Evolutionary conservation across 768 basidiomycete genomes (phyloP).

Genomic region (Psilocybe azurescens): DNA sequence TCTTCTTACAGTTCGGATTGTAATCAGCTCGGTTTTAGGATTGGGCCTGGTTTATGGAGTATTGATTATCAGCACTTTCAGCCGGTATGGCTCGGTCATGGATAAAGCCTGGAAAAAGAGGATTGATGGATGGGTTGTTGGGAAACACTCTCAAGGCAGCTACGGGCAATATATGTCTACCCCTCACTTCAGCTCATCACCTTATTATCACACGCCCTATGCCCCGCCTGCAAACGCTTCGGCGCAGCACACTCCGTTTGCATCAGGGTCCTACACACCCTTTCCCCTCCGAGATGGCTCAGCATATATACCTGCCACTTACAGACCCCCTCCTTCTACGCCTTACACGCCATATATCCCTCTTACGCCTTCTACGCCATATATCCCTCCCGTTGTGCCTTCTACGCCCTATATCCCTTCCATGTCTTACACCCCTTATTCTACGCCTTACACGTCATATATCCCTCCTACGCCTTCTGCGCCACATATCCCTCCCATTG

Average conservation of each 20-base stretch:
- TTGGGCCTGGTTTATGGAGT: slow-evolving; percentile 58
- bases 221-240: neutral
- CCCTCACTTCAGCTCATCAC: neutral
- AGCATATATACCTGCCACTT: neutral
- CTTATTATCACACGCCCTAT: neutral
- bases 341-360: neutral
- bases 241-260: neutral
- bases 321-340: neutral
- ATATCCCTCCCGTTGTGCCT: too few species aligned
- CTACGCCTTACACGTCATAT: neutral
- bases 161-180: neutral
- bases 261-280: neutral
- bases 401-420: neutral
- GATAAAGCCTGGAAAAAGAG: slow-evolving; percentile 37
- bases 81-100: slow-evolving; percentile 52
- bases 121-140: slow-evolving; percentile 29
- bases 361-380: neutral
- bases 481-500: too few species aligned
- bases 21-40: slow-evolving; percentile 49
- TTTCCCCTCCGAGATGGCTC: neutral
- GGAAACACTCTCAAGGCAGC: neutral
- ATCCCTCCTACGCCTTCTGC: neutral
- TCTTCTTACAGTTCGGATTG: slow-evolving; percentile 44
- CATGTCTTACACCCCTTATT: neutral
- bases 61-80: slow-evolving; percentile 57